Evolutionary conservation across 1,139 yeast genomes (phyloP), one percentile per base, ranked within the genome.

Genomic region (Keqinozyma sinolaborantium): DNA sequence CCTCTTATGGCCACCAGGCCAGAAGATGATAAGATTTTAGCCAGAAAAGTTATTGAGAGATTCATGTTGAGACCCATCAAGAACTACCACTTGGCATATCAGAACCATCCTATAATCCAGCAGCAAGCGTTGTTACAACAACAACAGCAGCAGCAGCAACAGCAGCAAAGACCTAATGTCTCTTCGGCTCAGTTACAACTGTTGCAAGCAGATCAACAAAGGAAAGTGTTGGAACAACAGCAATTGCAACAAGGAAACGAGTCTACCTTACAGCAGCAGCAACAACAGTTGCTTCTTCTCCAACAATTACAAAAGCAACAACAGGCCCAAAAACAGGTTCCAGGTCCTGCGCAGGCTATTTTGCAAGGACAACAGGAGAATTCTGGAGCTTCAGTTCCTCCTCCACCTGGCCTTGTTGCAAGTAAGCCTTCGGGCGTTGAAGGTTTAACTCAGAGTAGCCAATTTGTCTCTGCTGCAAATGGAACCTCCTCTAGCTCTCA

Each of bases 401-500:
- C 21, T 7, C 21, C 21, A 7, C 21, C 21, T 18, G 21, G 21
- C 9, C 21, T 18, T 7, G 9, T 18, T 18, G 21, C 21, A 18
- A 18, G 21, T 18, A 18, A 18, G 10, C 21, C 21, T 18, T n/a
- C n/a, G n/a, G n/a, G n/a, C n/a, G 21, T 18, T 18, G 21, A 18
- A 7, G 10, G 21, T 18, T 18, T 18, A 18, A 10, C 21, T 18
- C n/a, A n/a, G n/a, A n/a, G n/a, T n/a, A 18, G 10, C 21, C 21
- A 18, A 18, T 18, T 7, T 18, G 21, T 18, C 9, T 18, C 58
- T 18, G 33, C 44, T 25, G 36, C 44, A 28, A 36, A 42, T 18
- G 48, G 42, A 37, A 50, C 72, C 42, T 56, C 67, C 14, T 59
- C 68, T 3, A 79, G 85, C 32, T 73, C 81, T 19, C 86, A 80